Conservation (phyloP, 2,329 filamentous ascomycete species). For the Microcyclosporella mali region DNA sequence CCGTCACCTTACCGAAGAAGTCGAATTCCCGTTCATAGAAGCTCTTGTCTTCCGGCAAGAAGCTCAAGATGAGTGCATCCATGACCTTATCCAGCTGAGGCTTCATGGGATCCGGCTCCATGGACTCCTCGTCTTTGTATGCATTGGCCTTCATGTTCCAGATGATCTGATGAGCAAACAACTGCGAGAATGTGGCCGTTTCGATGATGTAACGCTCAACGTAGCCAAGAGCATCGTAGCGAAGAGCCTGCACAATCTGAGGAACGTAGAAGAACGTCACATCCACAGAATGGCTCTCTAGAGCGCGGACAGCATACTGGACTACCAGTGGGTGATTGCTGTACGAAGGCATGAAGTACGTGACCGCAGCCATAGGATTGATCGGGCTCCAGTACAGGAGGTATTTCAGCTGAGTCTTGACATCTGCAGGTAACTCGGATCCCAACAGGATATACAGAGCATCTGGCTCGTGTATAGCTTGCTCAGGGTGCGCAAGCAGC, state of each 20-base stretch:
- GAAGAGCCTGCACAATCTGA: slow-evolving; percentile 90
- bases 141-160: slow-evolving; percentile 99
- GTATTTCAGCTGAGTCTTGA: slow-evolving; percentile 84
- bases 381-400: slow-evolving; percentile 88
- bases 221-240: slow-evolving; percentile 89
- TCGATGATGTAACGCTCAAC: slow-evolving; percentile 95
- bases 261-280: slow-evolving; percentile 99
- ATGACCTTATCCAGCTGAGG: slow-evolving; percentile 89
- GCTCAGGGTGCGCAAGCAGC: slow-evolving; percentile 75
- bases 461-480: slow-evolving; percentile 72
- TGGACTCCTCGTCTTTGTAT: slow-evolving; percentile 92
- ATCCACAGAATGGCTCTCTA: slow-evolving; percentile 93
- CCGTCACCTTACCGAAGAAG: slow-evolving; percentile 98
- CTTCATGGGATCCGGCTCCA: slow-evolving; percentile 86
- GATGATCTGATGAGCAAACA: slow-evolving; percentile 98
- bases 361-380: slow-evolving; percentile 87
- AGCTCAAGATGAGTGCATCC: slow-evolving; percentile 73
- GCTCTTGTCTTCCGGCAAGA: slow-evolving; percentile 66
- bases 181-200: slow-evolving; percentile 92
- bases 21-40: slow-evolving; percentile 94
- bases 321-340: slow-evolving; percentile 86
- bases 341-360: slow-evolving; percentile 86
- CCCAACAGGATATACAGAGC: slow-evolving; percentile 78
- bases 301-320: slow-evolving; percentile 91
- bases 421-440: slow-evolving; percentile 66